Evolutionary conservation across 225 moss, liverwort and hornwort species (phyloP), one percentile per base, ranked within the genome.

Genomic region (Asterella californica): DNA sequence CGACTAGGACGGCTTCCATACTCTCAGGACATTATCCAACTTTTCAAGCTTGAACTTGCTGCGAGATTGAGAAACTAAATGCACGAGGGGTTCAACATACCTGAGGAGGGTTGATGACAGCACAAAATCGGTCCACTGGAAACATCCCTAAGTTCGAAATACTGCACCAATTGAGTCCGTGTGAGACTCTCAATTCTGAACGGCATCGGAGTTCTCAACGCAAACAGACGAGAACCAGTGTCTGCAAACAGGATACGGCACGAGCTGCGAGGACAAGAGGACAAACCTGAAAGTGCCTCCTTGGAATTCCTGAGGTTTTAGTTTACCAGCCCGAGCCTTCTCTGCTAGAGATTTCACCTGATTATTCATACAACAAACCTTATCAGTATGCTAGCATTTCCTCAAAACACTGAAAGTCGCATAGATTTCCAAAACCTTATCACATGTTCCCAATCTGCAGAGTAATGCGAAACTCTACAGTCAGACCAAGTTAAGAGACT

Each of bases 61-160:
- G 14, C 7, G 12, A 52, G 52, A 52, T 1, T 14, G 10, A 61
- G 2, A 61, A 61, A 61, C 60, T 19, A 61, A 61, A 3, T 42
- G 42, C 42, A 42, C 4, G 42, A 42, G 4, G 42, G 7, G 42
- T 42, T n/a, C 53, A 17, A 64, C 50, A n/a, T 27, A 97, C 97
- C 94, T 97, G 94, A 62, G 97, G 97, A 76, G 97, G 97, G 79
- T 97, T 97, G 85, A 97, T 94, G 55, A 97, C 93, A 52, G 97
- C 97, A 87, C 85, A 89, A 78, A 97, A 97, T 52, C 89, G 84
- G 79, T 92, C 92, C 30, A 97, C 97, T 80, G 90, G 80, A 78
- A 87, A 97, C 97, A 97, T 97, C 82, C 97, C 97, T 80, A 97
- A 91, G 72, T 97, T 97, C 80, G 97, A 97, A 79, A 97, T 92